Percentiles rank a stretch among this genome's conserved stretches.
Evolutionary conservation across 2,329 filamentous ascomycete genomes (phyloP).

Genomic region (Penicillium sp.): DNA sequence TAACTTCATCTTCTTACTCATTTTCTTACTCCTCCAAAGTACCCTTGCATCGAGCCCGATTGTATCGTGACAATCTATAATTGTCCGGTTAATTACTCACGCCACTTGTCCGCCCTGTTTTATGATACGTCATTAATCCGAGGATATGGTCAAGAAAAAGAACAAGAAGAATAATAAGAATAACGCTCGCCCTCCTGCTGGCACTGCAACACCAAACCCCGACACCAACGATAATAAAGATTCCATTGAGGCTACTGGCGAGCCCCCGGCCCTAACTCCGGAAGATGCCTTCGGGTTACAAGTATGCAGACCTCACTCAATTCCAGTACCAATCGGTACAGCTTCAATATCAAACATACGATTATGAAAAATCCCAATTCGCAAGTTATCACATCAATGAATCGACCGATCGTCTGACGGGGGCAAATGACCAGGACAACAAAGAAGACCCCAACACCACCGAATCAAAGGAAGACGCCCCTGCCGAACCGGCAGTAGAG

Average conservation of each 20-base stretch:
- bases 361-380: constrained; percentile 39
- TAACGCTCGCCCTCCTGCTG: constrained; percentile 28
- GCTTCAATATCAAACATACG: constrained; percentile 46
- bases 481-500: constrained; percentile 20
- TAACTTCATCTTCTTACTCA: constrained; percentile 23
- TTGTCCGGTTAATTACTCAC: constrained; percentile 23
- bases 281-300: constrained; percentile 38
- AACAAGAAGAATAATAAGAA: constrained; percentile 37
- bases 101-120: constrained; percentile 20
- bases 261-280: constrained; percentile 30
- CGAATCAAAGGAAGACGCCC: constrained; percentile 31
- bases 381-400: constrained; percentile 37
- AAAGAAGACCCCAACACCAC: constrained; percentile 29
- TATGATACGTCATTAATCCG: constrained; percentile 33
- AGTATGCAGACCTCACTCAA: constrained; percentile 46
- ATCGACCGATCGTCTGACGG: constrained; percentile 34
- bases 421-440: constrained; percentile 39
- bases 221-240: constrained; percentile 19
- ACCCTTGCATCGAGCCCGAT: constrained; percentile 27
- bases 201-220: constrained; percentile 25
- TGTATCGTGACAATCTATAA: constrained; percentile 27
- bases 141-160: constrained; percentile 39
- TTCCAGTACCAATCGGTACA: constrained; percentile 46
- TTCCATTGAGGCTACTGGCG: constrained; percentile 24
- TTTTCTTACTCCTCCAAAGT: constrained; percentile 23